A percentile compares a stretch with the other conserved stretches of the same genome.
phyloP scores from a whole-genome alignment of 176 grass and related monocot genomes.

The Raddia guianensis region DNA sequence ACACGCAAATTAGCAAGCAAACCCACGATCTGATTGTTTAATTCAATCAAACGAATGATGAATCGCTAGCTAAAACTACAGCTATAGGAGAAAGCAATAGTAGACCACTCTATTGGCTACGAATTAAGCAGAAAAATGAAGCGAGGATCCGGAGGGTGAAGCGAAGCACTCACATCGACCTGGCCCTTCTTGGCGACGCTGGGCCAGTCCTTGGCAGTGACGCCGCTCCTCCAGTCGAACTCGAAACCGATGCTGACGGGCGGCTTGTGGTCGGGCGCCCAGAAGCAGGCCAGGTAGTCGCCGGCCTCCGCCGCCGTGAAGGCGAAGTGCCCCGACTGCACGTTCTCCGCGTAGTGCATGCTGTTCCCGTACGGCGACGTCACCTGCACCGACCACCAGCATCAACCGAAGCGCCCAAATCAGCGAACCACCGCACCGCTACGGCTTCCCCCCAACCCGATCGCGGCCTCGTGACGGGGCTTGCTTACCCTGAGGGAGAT shows the following conservation, averaged over 20 bases:
- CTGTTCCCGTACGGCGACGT: conserved; percentile 93
- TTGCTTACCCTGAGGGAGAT: conserved; percentile 76
- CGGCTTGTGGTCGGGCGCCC: conserved; percentile 79
- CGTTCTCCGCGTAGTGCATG: conserved; percentile 87
- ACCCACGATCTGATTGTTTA: background rate
- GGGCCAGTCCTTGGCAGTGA: conserved; percentile 84
- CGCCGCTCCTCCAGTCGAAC: conserved; percentile 90
- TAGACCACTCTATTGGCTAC: background rate
- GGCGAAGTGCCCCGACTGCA: conserved; percentile 82
- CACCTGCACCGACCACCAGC: conserved; percentile 48
- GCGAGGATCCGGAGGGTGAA: background rate
- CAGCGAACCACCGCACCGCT: background rate
- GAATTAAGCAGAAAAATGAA: conserved; percentile 18
- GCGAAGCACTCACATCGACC: conserved; percentile 77
- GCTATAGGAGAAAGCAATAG: background rate
- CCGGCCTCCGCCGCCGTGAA: conserved; percentile 81
- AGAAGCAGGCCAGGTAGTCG: conserved; percentile 94
- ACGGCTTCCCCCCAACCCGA: background rate
- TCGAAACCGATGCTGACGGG: conserved; percentile 61
- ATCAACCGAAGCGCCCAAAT: background rate
- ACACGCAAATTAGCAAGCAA: background rate
- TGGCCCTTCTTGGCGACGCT: conserved; percentile 95
- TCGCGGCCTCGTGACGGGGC: background rate
- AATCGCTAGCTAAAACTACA: background rate
- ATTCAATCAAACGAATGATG: background rate